Evolutionary conservation across 1,284 basidiomycete genomes (phyloP).

Genomic region (Cerrena zonata): DNA sequence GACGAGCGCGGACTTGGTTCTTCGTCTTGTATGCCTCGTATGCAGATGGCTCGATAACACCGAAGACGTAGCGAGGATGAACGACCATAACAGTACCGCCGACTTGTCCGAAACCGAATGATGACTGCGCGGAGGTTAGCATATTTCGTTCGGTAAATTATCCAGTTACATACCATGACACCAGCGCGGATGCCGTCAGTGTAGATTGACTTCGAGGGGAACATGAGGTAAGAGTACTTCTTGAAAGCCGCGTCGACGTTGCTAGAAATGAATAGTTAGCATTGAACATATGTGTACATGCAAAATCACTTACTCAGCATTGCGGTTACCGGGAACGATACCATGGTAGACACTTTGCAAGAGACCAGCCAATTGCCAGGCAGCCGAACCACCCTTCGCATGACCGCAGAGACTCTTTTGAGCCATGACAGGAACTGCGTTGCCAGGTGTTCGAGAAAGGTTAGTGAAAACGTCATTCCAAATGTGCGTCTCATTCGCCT

Average conservation of each 20-base stretch:
- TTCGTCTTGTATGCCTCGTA: constrained; percentile 74
- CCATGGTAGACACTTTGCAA: constrained; percentile 83
- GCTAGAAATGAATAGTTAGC: constrained; percentile 35
- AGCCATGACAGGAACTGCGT: constrained; percentile 93
- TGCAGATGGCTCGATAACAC: constrained; percentile 65
- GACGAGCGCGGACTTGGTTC: constrained; percentile 66
- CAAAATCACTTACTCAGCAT: constrained; percentile 75
- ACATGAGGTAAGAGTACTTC: constrained; percentile 87
- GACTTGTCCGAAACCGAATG: constrained; percentile 99
- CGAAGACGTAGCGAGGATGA: constrained; percentile 89
- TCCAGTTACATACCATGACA: constrained; percentile 58
- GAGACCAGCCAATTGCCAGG: constrained; percentile 95
- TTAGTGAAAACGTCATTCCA: constrained; percentile 92
- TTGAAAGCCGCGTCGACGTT: constrained; percentile 93
- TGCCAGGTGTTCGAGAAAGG: constrained; percentile 84
- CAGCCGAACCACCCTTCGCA: constrained; percentile 93
- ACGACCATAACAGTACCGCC: constrained; percentile 87
- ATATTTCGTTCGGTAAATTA: constrained; percentile 6
- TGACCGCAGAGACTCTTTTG: constrained; percentile 96
- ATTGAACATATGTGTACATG: too few species aligned
- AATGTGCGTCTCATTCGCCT: constrained; percentile 96
- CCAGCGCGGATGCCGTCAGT: constrained; percentile 89
- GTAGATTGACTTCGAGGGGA: constrained; percentile 93
- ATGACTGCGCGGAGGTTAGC: constrained; percentile 50
- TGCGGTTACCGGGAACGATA: constrained; percentile 93